A percentile compares a stretch with the other conserved stretches of the same genome.
These are phyloP conservation scores for Hericium erinaceus DNA, from an alignment of 768 basidiomycete genomes.

Conservation along the genomic window DNA sequence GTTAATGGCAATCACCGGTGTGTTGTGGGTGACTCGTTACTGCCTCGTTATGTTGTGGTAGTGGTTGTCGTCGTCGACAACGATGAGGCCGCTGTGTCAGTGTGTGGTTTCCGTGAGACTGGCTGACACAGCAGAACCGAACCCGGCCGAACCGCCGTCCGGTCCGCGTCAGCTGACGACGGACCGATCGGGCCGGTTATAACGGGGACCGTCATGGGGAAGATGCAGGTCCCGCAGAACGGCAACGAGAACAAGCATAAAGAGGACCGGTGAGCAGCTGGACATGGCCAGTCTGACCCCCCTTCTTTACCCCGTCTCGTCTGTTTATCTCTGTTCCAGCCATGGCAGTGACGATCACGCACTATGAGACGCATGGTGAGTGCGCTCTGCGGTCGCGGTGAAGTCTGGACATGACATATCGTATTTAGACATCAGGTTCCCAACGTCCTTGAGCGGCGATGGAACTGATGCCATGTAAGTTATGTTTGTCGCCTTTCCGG, in stretches of 20 bases:
- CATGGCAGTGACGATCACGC: constrained; percentile 38
- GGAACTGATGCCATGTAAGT: constrained; percentile 87
- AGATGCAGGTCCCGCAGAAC: not conserved
- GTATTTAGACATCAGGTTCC: constrained; percentile 75
- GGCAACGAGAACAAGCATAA: not conserved
- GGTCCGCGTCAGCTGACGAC: not conserved
- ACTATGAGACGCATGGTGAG: constrained; percentile 50
- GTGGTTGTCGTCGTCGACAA: not conserved
- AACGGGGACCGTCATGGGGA: not conserved
- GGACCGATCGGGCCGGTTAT: not conserved
- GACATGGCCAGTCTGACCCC: not conserved
- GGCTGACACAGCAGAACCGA: no score
- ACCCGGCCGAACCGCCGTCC: no score
- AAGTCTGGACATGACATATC: no score
- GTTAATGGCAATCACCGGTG: no score
- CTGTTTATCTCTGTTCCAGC: not conserved
- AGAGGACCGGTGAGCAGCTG: not conserved
- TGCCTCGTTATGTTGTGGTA: no score
- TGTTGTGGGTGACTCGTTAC: no score
- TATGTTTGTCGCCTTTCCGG: not conserved
- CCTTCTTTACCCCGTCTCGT: not conserved
- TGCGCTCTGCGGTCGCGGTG: not conserved
- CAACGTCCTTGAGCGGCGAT: constrained; percentile 84
- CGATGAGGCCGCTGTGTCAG: not conserved
- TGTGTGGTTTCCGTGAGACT: no score